Conservation (phyloP, 78 protist genomes). For the Dictyostelium purpureum region DNA sequence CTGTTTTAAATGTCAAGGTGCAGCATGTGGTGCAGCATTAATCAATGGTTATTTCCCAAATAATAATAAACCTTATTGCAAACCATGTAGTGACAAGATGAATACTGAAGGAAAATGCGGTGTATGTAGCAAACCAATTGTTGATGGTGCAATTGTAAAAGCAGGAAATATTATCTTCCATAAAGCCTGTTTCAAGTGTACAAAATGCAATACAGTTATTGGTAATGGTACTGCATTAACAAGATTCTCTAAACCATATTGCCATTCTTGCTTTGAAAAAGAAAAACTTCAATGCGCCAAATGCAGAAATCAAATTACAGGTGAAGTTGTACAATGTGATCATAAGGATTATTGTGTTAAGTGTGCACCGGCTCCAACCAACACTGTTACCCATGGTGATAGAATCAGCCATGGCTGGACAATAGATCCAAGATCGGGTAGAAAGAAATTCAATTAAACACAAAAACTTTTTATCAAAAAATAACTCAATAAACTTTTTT, state of each 20-base stretch:
- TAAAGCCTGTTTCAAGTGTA: constrained; percentile 18
- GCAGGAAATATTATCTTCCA: constrained; percentile 11
- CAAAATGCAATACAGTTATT: constrained; percentile 10
- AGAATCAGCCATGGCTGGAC: neutral
- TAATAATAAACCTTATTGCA: constrained; percentile 41
- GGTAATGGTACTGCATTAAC: constrained; percentile 12
- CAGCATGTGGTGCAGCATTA: neutral
- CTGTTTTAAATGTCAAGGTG: constrained; percentile 24
- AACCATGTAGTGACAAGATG: neutral
- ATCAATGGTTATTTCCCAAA: constrained; percentile 29
- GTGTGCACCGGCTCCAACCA: constrained; percentile 22
- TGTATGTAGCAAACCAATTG: constrained; percentile 24
- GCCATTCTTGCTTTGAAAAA: neutral
- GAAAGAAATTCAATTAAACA: constrained; percentile 6
- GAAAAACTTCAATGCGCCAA: neutral
- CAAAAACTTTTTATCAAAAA: neutral
- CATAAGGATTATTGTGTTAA: constrained; percentile 26
- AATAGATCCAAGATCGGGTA: constrained; percentile 28
- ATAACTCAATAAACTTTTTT: too few relatives aligned
- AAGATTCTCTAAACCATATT: constrained; percentile 41
- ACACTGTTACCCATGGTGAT: constrained; percentile 9
- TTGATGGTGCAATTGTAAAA: constrained; percentile 14
- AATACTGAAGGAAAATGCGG: neutral
- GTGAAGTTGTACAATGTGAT: neutral
- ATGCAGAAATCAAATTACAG: constrained; percentile 26